phyloP scores from a whole-genome alignment of 345 rosid species.

The Punica granatum region DNA sequence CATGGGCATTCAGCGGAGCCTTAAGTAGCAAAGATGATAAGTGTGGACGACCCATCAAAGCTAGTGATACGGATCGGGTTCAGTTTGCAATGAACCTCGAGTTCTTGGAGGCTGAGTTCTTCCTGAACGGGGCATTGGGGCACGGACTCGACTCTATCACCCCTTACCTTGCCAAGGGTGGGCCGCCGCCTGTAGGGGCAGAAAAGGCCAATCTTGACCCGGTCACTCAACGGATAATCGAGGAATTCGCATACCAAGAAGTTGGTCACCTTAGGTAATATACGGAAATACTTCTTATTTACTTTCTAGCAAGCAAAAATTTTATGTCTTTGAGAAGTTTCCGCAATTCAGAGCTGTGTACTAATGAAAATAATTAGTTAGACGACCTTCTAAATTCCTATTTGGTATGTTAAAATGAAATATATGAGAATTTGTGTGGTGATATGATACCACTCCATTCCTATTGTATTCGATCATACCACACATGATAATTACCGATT shows the following conservation, averaged over 20 bases:
- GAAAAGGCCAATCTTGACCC: slow-evolving; percentile 47
- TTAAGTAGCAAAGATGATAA: neutral
- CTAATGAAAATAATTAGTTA: no score
- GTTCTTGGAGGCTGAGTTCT: slow-evolving; percentile 30
- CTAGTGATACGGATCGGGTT: slow-evolving; percentile 18
- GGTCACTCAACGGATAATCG: slow-evolving; percentile 23
- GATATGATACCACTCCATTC: no score
- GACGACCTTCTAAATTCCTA: no score
- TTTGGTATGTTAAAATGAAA: no score
- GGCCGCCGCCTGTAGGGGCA: slow-evolving; percentile 31
- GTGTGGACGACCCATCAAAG: slow-evolving; percentile 6
- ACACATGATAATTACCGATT: no score
- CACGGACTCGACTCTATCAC: slow-evolving; percentile 17
- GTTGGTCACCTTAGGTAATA: slow-evolving; percentile 59
- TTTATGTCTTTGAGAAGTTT: no score
- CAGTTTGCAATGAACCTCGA: no score
- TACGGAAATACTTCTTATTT: neutral
- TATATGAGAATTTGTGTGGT: no score
- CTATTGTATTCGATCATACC: no score
- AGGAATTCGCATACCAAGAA: slow-evolving; percentile 65
- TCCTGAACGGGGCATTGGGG: slow-evolving; percentile 20
- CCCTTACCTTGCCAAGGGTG: slow-evolving; percentile 19
- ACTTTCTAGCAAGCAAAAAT: no score
- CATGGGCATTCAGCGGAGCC: neutral
- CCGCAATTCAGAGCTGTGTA: no score